Conservation (phyloP, 2,329 filamentous ascomycete species). For the Talaromyces sp. region DNA sequence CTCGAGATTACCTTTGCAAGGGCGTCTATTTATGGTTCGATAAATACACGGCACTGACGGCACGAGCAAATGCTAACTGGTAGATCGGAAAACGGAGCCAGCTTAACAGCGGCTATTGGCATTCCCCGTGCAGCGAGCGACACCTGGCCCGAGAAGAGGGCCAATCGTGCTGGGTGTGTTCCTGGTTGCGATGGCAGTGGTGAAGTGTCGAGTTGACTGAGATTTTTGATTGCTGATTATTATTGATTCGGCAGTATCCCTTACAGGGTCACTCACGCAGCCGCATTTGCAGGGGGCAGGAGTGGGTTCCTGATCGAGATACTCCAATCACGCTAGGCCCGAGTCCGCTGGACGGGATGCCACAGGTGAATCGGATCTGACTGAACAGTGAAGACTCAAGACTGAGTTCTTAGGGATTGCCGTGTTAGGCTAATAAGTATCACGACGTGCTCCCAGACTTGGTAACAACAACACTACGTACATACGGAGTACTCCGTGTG, state of each 20-base stretch:
- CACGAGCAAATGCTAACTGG: background rate
- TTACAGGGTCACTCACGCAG: slow-evolving; percentile 2
- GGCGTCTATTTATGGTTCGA: slow-evolving; percentile 6
- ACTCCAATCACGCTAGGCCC: background rate
- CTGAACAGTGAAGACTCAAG: background rate
- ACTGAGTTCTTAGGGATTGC: background rate
- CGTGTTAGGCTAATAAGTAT: too few relatives aligned
- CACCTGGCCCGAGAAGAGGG: background rate
- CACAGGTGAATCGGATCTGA: background rate
- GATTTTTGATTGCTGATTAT: slow-evolving; percentile 10
- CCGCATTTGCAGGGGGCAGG: slow-evolving; percentile 9
- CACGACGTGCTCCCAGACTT: too few relatives aligned
- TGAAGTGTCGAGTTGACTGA: background rate
- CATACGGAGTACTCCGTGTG: background rate
- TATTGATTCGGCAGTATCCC: background rate
- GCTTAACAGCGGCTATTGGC: slow-evolving; percentile 14
- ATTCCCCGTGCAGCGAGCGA: slow-evolving; percentile 15
- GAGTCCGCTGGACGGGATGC: background rate
- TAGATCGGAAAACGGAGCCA: background rate
- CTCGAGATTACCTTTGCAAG: background rate
- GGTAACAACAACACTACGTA: too few relatives aligned
- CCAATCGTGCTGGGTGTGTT: slow-evolving; percentile 1
- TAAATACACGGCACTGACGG: too few relatives aligned
- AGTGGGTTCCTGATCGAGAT: slow-evolving; percentile 16
- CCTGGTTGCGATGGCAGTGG: background rate